These are phyloP conservation scores for Kazachstania kunashirensis DNA, from an alignment of 805 yeast species.

Conservation along the genomic window DNA sequence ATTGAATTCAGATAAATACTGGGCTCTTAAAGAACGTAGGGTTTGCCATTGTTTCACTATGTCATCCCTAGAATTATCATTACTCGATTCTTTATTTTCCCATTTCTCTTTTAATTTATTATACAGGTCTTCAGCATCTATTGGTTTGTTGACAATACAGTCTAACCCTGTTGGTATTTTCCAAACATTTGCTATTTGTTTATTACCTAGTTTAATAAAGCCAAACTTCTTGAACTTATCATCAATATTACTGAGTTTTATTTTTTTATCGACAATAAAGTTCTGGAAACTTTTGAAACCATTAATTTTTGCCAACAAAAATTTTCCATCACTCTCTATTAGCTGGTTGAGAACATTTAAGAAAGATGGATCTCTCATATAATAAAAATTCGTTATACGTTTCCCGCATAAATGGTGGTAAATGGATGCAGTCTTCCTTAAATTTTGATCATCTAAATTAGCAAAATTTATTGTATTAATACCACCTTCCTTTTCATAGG, in stretches of 20 bases:
- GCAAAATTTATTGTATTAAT: slow-evolving; percentile 7
- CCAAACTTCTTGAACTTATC: slow-evolving; percentile 24
- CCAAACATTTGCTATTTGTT: slow-evolving; percentile 30
- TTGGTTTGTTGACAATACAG: slow-evolving; percentile 16
- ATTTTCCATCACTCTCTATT: slow-evolving; percentile 10
- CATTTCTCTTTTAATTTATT: slow-evolving; percentile 11
- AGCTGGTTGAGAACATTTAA: slow-evolving; percentile 8
- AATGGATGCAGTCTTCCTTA: slow-evolving; percentile 9
- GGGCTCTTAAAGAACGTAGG: slow-evolving; percentile 33
- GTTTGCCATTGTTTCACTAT: slow-evolving; percentile 35
- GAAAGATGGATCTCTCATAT: slow-evolving; percentile 18
- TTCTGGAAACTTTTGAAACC: slow-evolving; percentile 18
- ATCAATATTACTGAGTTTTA: slow-evolving; percentile 6
- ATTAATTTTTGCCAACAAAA: slow-evolving; percentile 16
- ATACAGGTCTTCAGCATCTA: slow-evolving; percentile 19
- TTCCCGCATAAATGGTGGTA: slow-evolving; percentile 12
- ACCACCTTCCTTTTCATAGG: slow-evolving; percentile 15
- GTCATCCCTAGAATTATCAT: slow-evolving; percentile 8
- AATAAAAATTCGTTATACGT: slow-evolving; percentile 18
- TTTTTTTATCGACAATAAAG: slow-evolving; percentile 4
- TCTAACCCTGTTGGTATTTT: slow-evolving; percentile 34
- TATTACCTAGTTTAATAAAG: slow-evolving; percentile 26
- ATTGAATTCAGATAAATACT: slow-evolving; percentile 30
- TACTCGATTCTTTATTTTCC: slow-evolving; percentile 7
- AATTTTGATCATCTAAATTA: slow-evolving; percentile 10